Conservation (phyloP, 768 basidiomycete genomes). For the Asterophora lycoperdoides region DNA sequence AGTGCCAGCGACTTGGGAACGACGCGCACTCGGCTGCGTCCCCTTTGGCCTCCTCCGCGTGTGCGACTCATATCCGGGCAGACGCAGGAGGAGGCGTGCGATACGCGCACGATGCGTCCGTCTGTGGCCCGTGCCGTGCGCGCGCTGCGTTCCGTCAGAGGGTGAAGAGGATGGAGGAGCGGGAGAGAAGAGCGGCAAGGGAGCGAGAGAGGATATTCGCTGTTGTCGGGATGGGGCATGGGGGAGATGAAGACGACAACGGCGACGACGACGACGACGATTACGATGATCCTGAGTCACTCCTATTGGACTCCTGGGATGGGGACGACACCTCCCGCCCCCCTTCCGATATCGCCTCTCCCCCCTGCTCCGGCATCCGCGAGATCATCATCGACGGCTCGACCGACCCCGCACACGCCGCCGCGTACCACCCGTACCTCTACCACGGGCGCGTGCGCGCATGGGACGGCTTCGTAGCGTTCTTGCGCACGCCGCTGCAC, state of each 20-base stretch:
- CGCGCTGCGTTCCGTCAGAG: neutral
- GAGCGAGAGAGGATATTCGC: neutral
- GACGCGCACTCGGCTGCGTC: neutral
- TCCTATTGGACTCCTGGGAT: too few relatives aligned
- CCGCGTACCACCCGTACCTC: conserved; percentile 1
- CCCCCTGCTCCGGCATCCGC: too few relatives aligned
- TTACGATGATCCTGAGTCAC: neutral
- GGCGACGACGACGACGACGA: neutral
- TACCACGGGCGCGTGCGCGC: conserved; percentile 8
- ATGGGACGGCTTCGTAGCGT: conserved; percentile 8
- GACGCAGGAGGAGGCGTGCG: too few relatives aligned
- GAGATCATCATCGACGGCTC: neutral
- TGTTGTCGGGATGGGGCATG: neutral
- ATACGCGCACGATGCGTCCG: neutral
- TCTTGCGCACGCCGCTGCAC: neutral
- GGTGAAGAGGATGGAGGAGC: neutral
- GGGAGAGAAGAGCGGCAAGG: too few relatives aligned
- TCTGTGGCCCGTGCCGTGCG: conserved; percentile 1
- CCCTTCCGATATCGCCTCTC: too few relatives aligned
- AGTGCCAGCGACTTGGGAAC: neutral
- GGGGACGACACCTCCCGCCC: too few relatives aligned
- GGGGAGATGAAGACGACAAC: conserved; percentile 5
- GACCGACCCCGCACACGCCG: conserved; percentile 6
- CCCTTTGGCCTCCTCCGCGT: too few relatives aligned
- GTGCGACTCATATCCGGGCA: too few relatives aligned